These are phyloP conservation scores for Microbotryomycetes sp. DNA, from an alignment of 1,284 basidiomycete genomes.

Conservation along the genomic window DNA sequence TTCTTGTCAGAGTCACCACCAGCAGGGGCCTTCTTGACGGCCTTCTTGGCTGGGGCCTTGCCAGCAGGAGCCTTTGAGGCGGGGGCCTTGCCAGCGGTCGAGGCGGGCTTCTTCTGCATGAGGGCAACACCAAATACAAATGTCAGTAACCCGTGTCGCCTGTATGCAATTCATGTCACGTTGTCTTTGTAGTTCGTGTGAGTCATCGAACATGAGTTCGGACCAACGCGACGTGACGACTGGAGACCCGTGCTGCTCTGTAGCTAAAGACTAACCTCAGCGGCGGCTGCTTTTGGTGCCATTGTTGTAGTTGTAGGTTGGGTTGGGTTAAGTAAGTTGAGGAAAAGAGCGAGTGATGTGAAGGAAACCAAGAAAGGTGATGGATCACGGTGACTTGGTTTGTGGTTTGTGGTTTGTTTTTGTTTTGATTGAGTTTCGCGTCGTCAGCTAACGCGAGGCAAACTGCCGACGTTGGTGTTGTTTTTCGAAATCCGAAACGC, in stretches of 20 bases:
- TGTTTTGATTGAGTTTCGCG: background rate
- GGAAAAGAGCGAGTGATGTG: slow-evolving; percentile 19
- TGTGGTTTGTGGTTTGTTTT: background rate
- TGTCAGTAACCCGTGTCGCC: slow-evolving; percentile 48
- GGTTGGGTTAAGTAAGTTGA: background rate
- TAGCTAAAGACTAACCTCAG: slow-evolving; percentile 41
- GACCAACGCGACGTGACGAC: slow-evolving; percentile 1
- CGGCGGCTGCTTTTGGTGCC: slow-evolving; percentile 73
- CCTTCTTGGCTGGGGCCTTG: slow-evolving; percentile 72
- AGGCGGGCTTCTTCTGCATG: slow-evolving; percentile 46
- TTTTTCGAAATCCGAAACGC: background rate
- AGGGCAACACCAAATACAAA: slow-evolving; percentile 45
- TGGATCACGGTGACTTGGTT: slow-evolving; percentile 19
- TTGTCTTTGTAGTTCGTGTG: background rate
- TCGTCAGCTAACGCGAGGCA: background rate
- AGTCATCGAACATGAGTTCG: background rate
- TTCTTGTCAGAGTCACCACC: slow-evolving; percentile 73
- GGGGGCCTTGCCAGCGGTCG: slow-evolving; percentile 45
- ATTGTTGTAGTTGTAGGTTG: slow-evolving; percentile 45
- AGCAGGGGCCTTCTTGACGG: slow-evolving; percentile 42
- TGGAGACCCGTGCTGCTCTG: too few relatives aligned
- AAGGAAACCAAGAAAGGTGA: slow-evolving; percentile 19
- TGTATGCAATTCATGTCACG: background rate
- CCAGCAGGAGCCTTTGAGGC: slow-evolving; percentile 66
- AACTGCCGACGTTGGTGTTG: background rate